Evolutionary conservation across 1,139 yeast species (phyloP), one percentile per base, ranked within the genome.

Genomic region (Pichiaceae sp.): DNA sequence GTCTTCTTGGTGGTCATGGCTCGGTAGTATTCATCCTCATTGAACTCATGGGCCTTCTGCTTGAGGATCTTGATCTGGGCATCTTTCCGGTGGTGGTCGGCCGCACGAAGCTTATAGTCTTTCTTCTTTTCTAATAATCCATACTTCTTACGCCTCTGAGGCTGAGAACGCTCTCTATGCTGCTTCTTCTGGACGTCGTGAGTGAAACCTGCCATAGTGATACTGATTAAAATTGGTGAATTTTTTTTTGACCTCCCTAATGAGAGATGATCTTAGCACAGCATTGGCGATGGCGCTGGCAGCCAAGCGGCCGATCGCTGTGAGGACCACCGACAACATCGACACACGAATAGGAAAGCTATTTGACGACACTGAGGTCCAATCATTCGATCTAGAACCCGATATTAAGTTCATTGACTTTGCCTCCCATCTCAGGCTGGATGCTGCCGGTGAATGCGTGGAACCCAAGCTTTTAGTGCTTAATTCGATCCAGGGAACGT

Each of bases 1-100:
- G 94, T 77, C 49, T 68, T 70, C 43, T 69, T 67, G 19, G 70
- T 67, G 31, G 80, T 75, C 97, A 91, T 91, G 17, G 86, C 91
- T 72, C 86, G 95, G 60, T 87, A 86, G 63, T 83, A 91, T 59
- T 91, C 98, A 69, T 91, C 97, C n/a, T 94, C 95, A 56, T 91
- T 91, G 49, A 87, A 72, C 33, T 70, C 70, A 32, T 69, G 65
- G 1, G 84, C 94, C 57, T 86, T 86, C 34, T 68, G 68, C 50
- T 84, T 75, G 44, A 91, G 70, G 1, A 81, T 71, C 60, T 83
- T 83, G 38, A 91, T 62, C 18, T 91, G 86, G 17, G 85, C 84
- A 59, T 91, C 89, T 55, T 91, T 91, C 59, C 76, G 72, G 60
- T 91, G 97, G 55, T 70, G 87, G 57, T 91, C 95, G 34, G 75